phyloP scores from a whole-genome alignment of 2,329 filamentous ascomycete genomes.

The Malbranchea zuffiana region DNA sequence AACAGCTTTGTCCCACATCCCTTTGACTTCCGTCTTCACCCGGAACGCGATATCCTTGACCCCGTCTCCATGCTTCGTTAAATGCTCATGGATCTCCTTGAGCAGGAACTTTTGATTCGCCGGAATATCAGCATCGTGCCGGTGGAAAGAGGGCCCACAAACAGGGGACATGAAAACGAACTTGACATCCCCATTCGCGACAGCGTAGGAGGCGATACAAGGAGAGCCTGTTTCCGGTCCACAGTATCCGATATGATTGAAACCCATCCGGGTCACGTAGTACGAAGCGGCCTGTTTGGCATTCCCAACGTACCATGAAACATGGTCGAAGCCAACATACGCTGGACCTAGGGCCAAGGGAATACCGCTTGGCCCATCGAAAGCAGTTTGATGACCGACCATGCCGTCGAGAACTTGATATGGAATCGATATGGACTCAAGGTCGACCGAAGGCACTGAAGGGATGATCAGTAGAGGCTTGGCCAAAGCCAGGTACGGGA shows the following conservation, averaged over 20 bases:
- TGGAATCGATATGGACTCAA: too few species aligned
- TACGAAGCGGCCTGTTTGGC: constrained; percentile 83
- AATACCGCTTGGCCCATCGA: too few species aligned
- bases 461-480: too few species aligned
- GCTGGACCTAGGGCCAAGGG: constrained; percentile 18
- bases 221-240: constrained; percentile 78
- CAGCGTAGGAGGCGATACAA: constrained; percentile 66
- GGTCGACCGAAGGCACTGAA: too few species aligned
- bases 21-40: constrained; percentile 62
- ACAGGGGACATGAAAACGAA: constrained; percentile 80
- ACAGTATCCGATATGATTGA: constrained; percentile 65
- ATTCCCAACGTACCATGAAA: constrained; percentile 90
- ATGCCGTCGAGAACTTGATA: too few species aligned
- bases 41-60: constrained; percentile 89
- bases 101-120: constrained; percentile 53
- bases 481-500: too few species aligned
- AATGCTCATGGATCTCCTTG: constrained; percentile 63
- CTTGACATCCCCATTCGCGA: constrained; percentile 62
- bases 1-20: constrained; percentile 61
- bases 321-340: constrained; percentile 62
- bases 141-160: constrained; percentile 42
- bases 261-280: constrained; percentile 74
- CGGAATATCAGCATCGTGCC: constrained; percentile 1
- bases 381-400: too few species aligned
- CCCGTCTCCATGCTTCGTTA: constrained; percentile 74